Evolutionary conservation across 768 basidiomycete genomes (phyloP), one percentile per base, ranked within the genome.

Genomic region (Calocybe cyanea): DNA sequence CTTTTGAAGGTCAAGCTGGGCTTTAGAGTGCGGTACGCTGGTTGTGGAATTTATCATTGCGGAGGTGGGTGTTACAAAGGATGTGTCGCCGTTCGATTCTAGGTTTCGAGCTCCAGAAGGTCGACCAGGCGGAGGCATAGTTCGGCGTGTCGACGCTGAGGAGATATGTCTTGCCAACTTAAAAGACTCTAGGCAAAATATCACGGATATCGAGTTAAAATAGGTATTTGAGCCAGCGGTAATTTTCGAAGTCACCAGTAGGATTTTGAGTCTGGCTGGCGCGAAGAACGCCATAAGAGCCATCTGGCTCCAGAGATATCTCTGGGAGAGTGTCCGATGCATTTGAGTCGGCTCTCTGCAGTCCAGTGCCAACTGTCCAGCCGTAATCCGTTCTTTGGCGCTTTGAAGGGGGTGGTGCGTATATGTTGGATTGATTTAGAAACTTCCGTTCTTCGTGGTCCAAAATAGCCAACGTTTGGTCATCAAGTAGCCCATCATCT

Each of bases 401-500:
- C 61, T 86, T 86, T 28, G 69, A 56, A 14, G 75, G 73, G 21
- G 72, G 75, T 20, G 51, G 65, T 24, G 38, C 50, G 52, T 19
- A 50, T 37, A 38, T 51, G 50, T 53, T 44, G 33, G 51, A 47
- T 55, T 65, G 66, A 41, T 53, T 52, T 37, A 64, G 52, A 51
- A 64, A 73, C 51, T 68, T 64, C 56, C 70, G 63, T 51, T 87
- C 86, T 45, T 75, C 74, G 44, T 72, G 67, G 52, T 86, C 83
- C 15, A 87, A 71, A 21, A 73, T 64, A 8, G 84, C 83, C 40
- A 86, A 62, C 0, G 78, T 71, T 49, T 75, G 67, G 41, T 78
- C 82, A 57, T 87, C 83, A 33, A 87, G 63, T 34, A 78, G 69
- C 50, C 85, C 67, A 44, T 82, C 82, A 59, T 84, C 83, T 53